These are phyloP conservation scores for Cercophora samala DNA, from an alignment of 495 filamentous ascomycete species.

Conservation along the genomic window DNA sequence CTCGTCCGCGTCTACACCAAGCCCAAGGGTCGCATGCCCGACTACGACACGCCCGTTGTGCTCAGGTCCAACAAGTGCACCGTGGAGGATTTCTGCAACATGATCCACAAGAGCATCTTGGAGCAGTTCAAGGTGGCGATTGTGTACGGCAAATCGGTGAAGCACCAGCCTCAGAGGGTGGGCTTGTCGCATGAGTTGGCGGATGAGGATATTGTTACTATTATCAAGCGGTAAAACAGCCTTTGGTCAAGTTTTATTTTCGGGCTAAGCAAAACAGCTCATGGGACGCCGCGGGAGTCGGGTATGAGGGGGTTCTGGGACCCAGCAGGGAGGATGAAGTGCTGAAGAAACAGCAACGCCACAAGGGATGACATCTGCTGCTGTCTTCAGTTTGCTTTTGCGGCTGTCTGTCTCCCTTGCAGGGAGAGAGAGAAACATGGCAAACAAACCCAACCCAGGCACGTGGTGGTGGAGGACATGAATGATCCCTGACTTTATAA, in stretches of 20 bases:
- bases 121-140: slow-evolving; percentile 94
- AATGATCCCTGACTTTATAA: background rate
- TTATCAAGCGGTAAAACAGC: slow-evolving; percentile 79
- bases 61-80: slow-evolving; percentile 76
- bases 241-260: background rate
- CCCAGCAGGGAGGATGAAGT: background rate
- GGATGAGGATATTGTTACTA: slow-evolving; percentile 97
- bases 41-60: slow-evolving; percentile 90
- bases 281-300: background rate
- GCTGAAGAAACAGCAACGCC: background rate
- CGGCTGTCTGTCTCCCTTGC: background rate
- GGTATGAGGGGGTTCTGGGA: background rate
- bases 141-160: slow-evolving; percentile 95
- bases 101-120: slow-evolving; percentile 92
- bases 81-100: slow-evolving; percentile 96
- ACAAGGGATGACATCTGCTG: background rate
- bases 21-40: slow-evolving; percentile 90
- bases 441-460: background rate
- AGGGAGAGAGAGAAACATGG: background rate
- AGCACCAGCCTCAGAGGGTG: slow-evolving; percentile 96
- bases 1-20: slow-evolving; percentile 94
- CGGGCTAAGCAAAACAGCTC: background rate
- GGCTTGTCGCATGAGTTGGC: slow-evolving; percentile 86
- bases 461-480: background rate
- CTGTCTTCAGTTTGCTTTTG: background rate